Conservation (phyloP, 768 basidiomycete species). For the Naganishia friedmannii region DNA sequence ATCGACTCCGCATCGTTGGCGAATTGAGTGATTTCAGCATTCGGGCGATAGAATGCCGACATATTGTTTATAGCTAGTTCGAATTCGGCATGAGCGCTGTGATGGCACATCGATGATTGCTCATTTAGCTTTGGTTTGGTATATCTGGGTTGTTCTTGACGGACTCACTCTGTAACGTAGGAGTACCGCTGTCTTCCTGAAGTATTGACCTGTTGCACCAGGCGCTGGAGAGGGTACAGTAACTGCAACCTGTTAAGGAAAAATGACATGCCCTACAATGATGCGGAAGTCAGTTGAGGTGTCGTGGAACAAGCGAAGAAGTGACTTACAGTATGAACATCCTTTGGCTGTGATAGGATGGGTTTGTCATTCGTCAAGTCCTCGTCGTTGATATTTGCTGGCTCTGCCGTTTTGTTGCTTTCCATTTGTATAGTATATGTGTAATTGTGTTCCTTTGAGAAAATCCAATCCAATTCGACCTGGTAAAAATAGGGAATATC, state of each 20-base stretch:
- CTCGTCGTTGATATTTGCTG: slow-evolving; percentile 29
- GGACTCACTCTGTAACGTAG: slow-evolving; percentile 23
- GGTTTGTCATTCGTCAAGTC: slow-evolving; percentile 18
- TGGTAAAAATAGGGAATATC: not conserved
- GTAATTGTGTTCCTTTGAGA: slow-evolving; percentile 26
- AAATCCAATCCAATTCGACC: slow-evolving; percentile 30
- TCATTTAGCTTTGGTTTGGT: not conserved
- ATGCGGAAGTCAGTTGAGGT: not conserved
- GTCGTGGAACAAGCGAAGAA: not conserved
- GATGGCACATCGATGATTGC: not conserved
- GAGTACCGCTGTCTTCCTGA: slow-evolving; percentile 20
- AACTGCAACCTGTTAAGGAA: slow-evolving; percentile 14
- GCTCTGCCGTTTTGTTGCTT: slow-evolving; percentile 22
- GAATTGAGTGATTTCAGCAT: slow-evolving; percentile 11
- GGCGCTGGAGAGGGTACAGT: slow-evolving; percentile 15
- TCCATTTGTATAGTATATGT: slow-evolving; percentile 12
- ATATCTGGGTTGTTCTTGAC: not conserved
- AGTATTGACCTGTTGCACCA: slow-evolving; percentile 16
- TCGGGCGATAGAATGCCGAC: slow-evolving; percentile 24
- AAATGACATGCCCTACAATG: slow-evolving; percentile 17
- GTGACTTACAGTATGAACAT: slow-evolving; percentile 27
- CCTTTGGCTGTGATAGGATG: slow-evolving; percentile 19
- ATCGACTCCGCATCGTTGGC: slow-evolving; percentile 12
- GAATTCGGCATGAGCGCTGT: slow-evolving; percentile 25
- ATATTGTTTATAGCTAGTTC: slow-evolving; percentile 4